Conservation (phyloP, 2,329 filamentous ascomycete species). For the Alternaria viburni region DNA sequence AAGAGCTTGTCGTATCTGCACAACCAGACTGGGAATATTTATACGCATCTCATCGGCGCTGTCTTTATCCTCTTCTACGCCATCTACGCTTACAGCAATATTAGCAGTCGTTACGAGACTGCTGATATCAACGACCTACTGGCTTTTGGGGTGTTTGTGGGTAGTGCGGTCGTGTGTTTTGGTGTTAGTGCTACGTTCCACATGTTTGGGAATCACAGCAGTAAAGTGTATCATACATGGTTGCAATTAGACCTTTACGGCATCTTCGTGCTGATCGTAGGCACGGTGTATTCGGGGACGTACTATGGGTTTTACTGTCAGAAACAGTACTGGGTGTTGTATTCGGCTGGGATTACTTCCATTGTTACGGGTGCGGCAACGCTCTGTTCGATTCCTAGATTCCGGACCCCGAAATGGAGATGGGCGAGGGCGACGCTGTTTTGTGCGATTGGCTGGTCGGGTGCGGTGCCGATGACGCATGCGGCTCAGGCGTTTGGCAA, state of each 20-base stretch:
- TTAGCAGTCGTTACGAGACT: background rate
- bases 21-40: constrained; percentile 9
- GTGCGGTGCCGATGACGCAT: constrained; percentile 11
- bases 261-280: constrained; percentile 7
- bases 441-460: constrained; percentile 10
- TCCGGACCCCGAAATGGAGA: constrained; percentile 8
- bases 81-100: background rate
- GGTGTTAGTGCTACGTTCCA: constrained; percentile 10
- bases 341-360: background rate
- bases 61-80: background rate
- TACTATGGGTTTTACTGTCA: constrained; percentile 11
- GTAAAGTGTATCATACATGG: constrained; percentile 6
- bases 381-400: constrained; percentile 4
- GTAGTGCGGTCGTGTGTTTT: constrained; percentile 1
- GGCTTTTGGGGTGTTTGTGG: constrained; percentile 7
- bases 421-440: constrained; percentile 9
- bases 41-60: constrained; percentile 5
- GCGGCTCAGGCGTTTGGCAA: constrained; percentile 9
- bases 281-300: constrained; percentile 10
- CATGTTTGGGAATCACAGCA: constrained; percentile 2
- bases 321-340: constrained; percentile 4
- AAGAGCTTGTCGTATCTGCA: constrained; percentile 6
- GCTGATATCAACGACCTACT: constrained; percentile 3
- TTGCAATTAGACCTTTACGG: constrained; percentile 5
- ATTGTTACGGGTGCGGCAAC: constrained; percentile 3